Evolutionary conservation across 352 stramenopile species (phyloP).

Genomic region (Phytophthora pinifolia): DNA sequence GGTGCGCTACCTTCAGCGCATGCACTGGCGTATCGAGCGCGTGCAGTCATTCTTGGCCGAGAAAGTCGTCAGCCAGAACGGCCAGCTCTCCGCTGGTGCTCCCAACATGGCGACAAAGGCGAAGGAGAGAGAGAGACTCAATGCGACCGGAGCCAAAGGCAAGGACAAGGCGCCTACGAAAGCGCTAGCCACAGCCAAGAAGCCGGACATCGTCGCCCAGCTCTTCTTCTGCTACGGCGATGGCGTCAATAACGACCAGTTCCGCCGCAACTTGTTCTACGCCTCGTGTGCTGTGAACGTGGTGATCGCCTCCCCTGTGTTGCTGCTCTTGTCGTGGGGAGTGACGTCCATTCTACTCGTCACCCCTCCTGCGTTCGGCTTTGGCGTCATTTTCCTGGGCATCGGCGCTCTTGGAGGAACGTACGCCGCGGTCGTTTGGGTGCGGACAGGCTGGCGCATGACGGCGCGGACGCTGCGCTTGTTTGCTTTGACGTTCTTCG

Average conservation of each 20-base stretch:
- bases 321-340: conserved; percentile 73
- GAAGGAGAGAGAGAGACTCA: conserved; percentile 22
- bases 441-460: conserved; percentile 82
- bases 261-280: conserved; percentile 82
- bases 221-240: conserved; percentile 85
- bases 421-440: conserved; percentile 64
- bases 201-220: conserved; percentile 63
- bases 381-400: conserved; percentile 77
- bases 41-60: conserved; percentile 76
- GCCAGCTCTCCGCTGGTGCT: conserved; percentile 12
- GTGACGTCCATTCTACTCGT: conserved; percentile 71
- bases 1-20: conserved; percentile 58
- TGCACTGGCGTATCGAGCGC: conserved; percentile 83
- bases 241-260: conserved; percentile 54
- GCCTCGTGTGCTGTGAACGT: conserved; percentile 57
- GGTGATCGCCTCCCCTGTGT: conserved; percentile 50
- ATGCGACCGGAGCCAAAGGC: conserved; percentile 1
- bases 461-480: conserved; percentile 54
- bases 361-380: conserved; percentile 73
- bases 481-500: conserved; percentile 54
- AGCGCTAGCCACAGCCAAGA: conserved; percentile 13
- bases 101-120: conserved; percentile 5
- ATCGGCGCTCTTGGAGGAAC: conserved; percentile 37
- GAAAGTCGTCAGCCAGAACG: conserved; percentile 41
- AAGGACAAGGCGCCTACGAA: conserved; percentile 21